These are phyloP conservation scores for Kwoniella mangroviensis DNA, from an alignment of 768 basidiomycete species.

Conservation along the genomic window DNA sequence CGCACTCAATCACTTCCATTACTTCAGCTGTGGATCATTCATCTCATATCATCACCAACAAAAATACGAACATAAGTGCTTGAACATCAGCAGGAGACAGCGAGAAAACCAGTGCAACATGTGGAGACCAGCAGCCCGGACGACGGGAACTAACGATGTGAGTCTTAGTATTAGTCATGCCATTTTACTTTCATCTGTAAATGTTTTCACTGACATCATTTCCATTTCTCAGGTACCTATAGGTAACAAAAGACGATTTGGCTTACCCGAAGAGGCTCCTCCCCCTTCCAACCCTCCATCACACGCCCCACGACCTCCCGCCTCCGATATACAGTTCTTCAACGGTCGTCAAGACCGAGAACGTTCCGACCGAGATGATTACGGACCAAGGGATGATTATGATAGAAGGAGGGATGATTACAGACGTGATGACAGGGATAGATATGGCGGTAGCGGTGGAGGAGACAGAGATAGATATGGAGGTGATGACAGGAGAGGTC, in stretches of 20 bases:
- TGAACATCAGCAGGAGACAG: too few species aligned
- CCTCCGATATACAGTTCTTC: conserved; percentile 45
- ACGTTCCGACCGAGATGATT: conserved; percentile 31
- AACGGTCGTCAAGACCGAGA: conserved; percentile 64
- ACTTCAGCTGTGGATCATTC: too few species aligned
- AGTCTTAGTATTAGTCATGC: conserved; percentile 43
- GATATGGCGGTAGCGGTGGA: conserved; percentile 24
- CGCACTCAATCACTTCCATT: too few species aligned
- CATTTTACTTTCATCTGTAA: not conserved
- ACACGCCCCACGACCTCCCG: conserved; percentile 80
- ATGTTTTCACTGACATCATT: not conserved
- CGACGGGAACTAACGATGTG: conserved; percentile 91
- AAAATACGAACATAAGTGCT: too few species aligned
- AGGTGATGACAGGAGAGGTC: conserved; percentile 28
- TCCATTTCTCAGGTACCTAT: conserved; percentile 67
- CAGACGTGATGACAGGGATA: conserved; percentile 36
- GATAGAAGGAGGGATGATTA: conserved; percentile 22
- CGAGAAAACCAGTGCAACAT: conserved; percentile 25
- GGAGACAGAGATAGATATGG: conserved; percentile 28
- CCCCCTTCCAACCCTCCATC: conserved; percentile 86
- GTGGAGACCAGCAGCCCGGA: conserved; percentile 69
- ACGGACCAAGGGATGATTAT: conserved; percentile 24
- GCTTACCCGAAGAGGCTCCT: conserved; percentile 77
- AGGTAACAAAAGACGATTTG: conserved; percentile 86
- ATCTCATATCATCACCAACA: not conserved